Percentiles rank a stretch among this genome's conserved stretches.
phyloP scores from a whole-genome alignment of 345 rosid species.

The Eucalyptus virginea region DNA sequence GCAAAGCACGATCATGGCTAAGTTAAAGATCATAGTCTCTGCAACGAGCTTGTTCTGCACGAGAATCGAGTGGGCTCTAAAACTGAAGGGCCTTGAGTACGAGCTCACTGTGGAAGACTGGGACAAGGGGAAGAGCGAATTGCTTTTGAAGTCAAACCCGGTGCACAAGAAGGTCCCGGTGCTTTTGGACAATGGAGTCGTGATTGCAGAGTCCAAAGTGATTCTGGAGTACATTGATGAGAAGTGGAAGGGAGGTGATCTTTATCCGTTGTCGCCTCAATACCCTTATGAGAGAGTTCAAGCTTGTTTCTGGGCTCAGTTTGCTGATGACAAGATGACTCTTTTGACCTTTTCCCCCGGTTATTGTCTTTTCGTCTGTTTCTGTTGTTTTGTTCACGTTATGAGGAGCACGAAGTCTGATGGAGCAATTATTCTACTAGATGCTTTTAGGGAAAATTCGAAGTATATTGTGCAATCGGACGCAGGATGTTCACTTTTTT shows the following conservation, averaged over 20 bases:
- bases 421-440: not conserved
- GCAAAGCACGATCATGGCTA: not conserved
- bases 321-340: constrained; percentile 17
- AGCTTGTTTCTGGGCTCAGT: constrained; percentile 18
- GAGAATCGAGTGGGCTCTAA: constrained; percentile 15
- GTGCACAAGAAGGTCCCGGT: constrained; percentile 15
- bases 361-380: not conserved
- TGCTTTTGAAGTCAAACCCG: constrained; percentile 11
- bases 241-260: not conserved
- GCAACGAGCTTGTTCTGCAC: not conserved
- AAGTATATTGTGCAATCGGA: not conserved
- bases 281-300: constrained; percentile 9
- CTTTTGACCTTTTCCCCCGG: not conserved
- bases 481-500: not conserved
- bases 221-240: constrained; percentile 13
- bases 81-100: constrained; percentile 11
- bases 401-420: not conserved
- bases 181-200: not conserved
- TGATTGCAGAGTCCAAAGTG: constrained; percentile 2
- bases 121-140: constrained; percentile 3
- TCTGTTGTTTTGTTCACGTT: too few relatives aligned
- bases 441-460: not conserved
- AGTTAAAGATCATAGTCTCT: constrained; percentile 7
- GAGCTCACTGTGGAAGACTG: constrained; percentile 6
- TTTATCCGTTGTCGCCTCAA: not conserved